These are phyloP conservation scores for Oryza longistaminata DNA, from an alignment of 176 grass and related monocot species.

Conservation along the genomic window DNA sequence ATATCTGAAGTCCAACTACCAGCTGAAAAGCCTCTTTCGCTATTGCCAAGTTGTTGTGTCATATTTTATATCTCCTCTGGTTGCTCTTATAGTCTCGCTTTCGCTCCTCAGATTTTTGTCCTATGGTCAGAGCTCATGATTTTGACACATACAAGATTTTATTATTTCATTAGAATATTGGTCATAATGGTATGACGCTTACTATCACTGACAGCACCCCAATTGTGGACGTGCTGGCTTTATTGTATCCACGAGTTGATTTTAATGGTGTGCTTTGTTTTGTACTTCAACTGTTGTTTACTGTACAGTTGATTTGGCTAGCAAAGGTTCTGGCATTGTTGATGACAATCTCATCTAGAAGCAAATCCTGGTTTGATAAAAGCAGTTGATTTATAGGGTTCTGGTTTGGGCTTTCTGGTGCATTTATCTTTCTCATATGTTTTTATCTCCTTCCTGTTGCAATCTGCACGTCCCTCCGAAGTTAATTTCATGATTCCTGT, in stretches of 20 bases:
- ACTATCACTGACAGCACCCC: slow-evolving; percentile 1
- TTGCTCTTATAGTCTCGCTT: slow-evolving; percentile 32
- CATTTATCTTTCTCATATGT: not conserved
- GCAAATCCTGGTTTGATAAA: not conserved
- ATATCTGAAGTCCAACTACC: slow-evolving; percentile 40
- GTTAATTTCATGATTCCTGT: slow-evolving; percentile 21
- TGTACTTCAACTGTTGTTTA: slow-evolving; percentile 13
- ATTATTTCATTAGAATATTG: slow-evolving; percentile 31
- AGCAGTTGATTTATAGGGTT: not conserved
- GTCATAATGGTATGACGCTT: not conserved
- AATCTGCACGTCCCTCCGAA: not conserved
- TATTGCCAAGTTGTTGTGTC: slow-evolving; percentile 31
- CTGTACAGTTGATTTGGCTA: not conserved
- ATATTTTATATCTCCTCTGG: slow-evolving; percentile 46
- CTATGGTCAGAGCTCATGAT: slow-evolving; percentile 13
- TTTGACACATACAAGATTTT: slow-evolving; percentile 20
- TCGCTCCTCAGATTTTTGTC: slow-evolving; percentile 17
- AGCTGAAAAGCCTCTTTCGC: slow-evolving; percentile 8
- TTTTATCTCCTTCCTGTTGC: not conserved
- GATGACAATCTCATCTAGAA: slow-evolving; percentile 29
- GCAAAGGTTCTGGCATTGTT: not conserved
- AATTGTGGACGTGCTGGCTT: slow-evolving; percentile 20
- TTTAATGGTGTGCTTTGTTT: slow-evolving; percentile 22
- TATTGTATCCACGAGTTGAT: not conserved
- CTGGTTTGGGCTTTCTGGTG: not conserved